These are phyloP conservation scores for Nitzschia sp. DNA, from an alignment of 108 stramenopile species.

Conservation along the genomic window DNA sequence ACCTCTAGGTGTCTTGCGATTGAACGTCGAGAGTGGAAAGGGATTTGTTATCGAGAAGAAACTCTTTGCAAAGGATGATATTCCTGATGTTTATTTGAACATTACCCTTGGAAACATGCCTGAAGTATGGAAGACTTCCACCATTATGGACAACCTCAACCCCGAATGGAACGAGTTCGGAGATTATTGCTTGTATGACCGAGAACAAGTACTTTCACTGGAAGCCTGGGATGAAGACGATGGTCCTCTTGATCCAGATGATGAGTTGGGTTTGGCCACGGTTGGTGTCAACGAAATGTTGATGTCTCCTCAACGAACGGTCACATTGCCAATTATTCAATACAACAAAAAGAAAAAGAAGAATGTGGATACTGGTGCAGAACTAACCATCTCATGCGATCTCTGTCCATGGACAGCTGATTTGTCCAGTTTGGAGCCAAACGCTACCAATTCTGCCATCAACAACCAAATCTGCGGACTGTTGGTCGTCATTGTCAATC, in stretches of 20 bases:
- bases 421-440: constrained; percentile 12
- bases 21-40: constrained; percentile 37
- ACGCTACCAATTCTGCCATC: background rate
- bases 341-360: constrained; percentile 15
- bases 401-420: constrained; percentile 23
- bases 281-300: constrained; percentile 50
- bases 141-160: constrained; percentile 39
- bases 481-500: constrained; percentile 46
- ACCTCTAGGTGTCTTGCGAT: constrained; percentile 53
- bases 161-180: constrained; percentile 56
- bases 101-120: constrained; percentile 40
- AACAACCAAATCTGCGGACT: constrained; percentile 47
- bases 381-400: constrained; percentile 49
- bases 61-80: constrained; percentile 45
- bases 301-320: constrained; percentile 26
- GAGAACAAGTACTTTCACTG: constrained; percentile 51
- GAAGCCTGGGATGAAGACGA: constrained; percentile 61
- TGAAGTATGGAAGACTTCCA: constrained; percentile 34
- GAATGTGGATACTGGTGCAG: constrained; percentile 39
- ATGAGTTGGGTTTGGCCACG: constrained; percentile 49
- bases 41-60: constrained; percentile 56
- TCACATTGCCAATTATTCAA: constrained; percentile 1
- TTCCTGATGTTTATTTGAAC: constrained; percentile 64
- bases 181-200: constrained; percentile 59
- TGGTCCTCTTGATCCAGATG: constrained; percentile 50